Percentiles rank a stretch among this genome's conserved stretches.
Conservation (phyloP, 169 alveolate genomes). For the Amoebophrya sp. region DNA sequence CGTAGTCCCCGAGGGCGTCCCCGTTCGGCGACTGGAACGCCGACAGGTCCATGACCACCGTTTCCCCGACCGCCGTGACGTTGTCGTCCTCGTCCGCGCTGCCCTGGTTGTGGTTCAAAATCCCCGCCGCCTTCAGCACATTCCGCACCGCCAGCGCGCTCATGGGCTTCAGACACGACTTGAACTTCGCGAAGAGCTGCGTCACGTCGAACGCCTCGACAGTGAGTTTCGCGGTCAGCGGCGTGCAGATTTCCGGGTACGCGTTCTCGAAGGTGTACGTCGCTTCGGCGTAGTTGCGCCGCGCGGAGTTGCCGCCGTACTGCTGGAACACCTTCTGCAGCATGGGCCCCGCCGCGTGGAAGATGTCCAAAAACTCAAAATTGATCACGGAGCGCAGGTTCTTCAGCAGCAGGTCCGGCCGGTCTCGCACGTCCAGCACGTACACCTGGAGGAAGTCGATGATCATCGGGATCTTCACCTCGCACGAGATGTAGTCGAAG, state of each 20-base stretch:
- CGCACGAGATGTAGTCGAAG: neutral
- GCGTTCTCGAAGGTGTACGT: neutral
- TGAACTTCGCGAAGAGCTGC: neutral
- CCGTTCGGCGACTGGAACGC: neutral
- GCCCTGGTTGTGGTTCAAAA: neutral
- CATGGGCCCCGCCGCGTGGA: neutral
- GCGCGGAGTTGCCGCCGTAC: neutral
- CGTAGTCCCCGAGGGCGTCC: neutral
- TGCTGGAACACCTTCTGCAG: neutral
- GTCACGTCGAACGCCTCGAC: neutral
- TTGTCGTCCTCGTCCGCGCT: neutral
- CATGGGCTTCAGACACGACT: neutral
- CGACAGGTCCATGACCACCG: neutral
- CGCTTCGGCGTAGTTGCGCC: neutral
- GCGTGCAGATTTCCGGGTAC: neutral
- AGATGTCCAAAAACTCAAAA: neutral
- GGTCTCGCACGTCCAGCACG: neutral
- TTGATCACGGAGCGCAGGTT: neutral
- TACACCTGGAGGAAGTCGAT: neutral
- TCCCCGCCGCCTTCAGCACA: neutral
- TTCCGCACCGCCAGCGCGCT: neutral
- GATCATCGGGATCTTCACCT: neutral
- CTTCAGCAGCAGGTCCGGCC: neutral
- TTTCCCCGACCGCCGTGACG: neutral
- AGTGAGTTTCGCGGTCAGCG: neutral